Evolutionary conservation across 257 asterid genomes (phyloP).

Genomic region (Plantago ovata): DNA sequence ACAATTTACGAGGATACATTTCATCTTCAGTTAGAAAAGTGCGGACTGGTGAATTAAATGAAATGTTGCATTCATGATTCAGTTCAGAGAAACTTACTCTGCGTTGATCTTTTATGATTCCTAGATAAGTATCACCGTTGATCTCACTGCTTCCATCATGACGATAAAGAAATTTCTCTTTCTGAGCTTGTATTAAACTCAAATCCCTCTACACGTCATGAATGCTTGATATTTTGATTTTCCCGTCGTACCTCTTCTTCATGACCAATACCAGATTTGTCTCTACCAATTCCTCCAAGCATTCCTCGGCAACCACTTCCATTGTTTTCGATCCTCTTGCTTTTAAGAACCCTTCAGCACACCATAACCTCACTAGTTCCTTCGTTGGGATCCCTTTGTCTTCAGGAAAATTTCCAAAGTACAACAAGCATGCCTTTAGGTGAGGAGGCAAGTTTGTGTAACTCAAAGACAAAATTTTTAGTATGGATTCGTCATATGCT

Average conservation of each 20-base stretch:
- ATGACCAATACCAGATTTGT: not conserved
- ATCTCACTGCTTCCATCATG: not conserved
- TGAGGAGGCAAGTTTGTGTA: not conserved
- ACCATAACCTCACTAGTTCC: not conserved
- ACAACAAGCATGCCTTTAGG: no score
- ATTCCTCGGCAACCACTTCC: conserved; percentile 10
- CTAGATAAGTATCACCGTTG: not conserved
- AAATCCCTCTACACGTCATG: conserved; percentile 3
- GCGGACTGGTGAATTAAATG: not conserved
- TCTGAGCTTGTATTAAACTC: not conserved
- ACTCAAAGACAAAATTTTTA: conserved; percentile 6
- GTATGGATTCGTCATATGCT: not conserved
- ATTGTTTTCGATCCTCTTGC: not conserved
- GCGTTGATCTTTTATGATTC: no score
- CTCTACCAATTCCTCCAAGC: not conserved
- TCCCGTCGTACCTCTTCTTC: not conserved
- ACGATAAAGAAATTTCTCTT: conserved; percentile 7
- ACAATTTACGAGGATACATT: not conserved
- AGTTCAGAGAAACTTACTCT: not conserved
- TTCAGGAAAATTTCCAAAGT: conserved; percentile 1
- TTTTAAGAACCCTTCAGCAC: conserved; percentile 11
- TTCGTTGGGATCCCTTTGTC: not conserved
- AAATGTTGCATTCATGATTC: not conserved
- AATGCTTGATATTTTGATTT: no score
- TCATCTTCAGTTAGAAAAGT: not conserved